Evolutionary conservation across 1,284 basidiomycete genomes (phyloP).

Genomic region (Cutaneotrichosporon arboriforme): DNA sequence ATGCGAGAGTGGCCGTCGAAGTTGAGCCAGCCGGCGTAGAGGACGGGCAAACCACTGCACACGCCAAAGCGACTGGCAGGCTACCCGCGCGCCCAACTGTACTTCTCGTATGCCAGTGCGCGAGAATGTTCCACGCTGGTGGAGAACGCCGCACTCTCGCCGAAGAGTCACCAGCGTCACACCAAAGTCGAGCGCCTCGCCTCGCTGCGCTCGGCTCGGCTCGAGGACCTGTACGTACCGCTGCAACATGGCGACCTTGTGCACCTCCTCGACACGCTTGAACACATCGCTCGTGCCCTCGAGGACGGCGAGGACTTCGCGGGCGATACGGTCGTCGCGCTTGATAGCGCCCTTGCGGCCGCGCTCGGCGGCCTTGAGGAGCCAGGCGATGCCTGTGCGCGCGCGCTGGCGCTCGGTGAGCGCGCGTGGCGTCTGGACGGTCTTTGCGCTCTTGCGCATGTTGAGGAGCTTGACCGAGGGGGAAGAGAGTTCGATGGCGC

Average conservation of each 20-base stretch:
- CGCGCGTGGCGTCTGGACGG: conserved; percentile 60
- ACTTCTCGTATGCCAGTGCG: no score
- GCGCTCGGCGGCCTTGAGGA: conserved; percentile 58
- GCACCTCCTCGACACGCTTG: conserved; percentile 58
- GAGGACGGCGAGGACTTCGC: conserved; percentile 65
- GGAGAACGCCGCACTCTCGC: no score
- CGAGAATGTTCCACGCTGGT: no score
- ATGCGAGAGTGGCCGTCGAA: not conserved
- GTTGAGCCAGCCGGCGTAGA: no score
- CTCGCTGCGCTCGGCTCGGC: not conserved
- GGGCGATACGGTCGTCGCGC: conserved; percentile 63
- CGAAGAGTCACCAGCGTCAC: no score
- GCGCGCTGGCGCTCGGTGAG: conserved; percentile 72
- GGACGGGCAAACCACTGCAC: no score
- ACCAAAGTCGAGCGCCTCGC: no score
- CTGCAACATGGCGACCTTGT: conserved; percentile 69
- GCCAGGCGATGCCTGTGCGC: conserved; percentile 60
- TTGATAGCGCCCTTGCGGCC: conserved; percentile 52
- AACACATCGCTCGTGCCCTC: conserved; percentile 58
- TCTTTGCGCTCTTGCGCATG: conserved; percentile 59
- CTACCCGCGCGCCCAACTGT: no score
- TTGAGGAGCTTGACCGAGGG: conserved; percentile 59
- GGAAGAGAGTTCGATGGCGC: conserved; percentile 61
- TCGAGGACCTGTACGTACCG: conserved; percentile 56
- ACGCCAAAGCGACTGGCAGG: no score